Evolutionary conservation across 805 yeast species (phyloP).

Genomic region (Candida xiaguanensis): DNA sequence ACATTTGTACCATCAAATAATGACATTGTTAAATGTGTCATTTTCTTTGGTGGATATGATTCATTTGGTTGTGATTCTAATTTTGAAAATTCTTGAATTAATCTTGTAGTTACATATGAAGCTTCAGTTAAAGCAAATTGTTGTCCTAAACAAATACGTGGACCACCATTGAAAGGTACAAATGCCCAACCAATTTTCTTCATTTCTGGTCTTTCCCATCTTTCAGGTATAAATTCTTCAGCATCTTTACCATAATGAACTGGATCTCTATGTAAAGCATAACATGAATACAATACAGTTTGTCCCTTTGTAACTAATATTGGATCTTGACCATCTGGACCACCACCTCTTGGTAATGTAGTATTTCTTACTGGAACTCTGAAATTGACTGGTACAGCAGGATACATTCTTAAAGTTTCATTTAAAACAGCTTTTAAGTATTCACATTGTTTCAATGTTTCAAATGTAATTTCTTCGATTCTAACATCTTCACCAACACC

Average conservation of each 20-base stretch:
- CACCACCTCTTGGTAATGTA: conserved; percentile 32
- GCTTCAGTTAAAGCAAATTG: conserved; percentile 55
- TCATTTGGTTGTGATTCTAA: conserved; percentile 11
- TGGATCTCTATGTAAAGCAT: conserved; percentile 19
- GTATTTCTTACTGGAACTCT: conserved; percentile 26
- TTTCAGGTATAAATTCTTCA: conserved; percentile 31
- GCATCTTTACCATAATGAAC: conserved; percentile 33
- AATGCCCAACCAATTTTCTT: conserved; percentile 45
- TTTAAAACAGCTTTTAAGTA: conserved; percentile 35
- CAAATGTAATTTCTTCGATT: conserved; percentile 31
- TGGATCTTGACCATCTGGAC: conserved; percentile 23
- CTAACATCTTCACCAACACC: conserved; percentile 30
- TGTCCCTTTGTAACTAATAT: conserved; percentile 19
- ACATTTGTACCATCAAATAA: conserved; percentile 6
- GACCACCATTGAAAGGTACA: conserved; percentile 55
- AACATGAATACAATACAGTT: conserved; percentile 16
- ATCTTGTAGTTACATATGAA: conserved; percentile 36
- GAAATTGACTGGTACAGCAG: conserved; percentile 30
- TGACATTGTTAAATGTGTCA: conserved; percentile 28
- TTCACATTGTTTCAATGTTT: conserved; percentile 35
- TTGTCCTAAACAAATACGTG: conserved; percentile 54
- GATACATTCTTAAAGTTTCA: conserved; percentile 35
- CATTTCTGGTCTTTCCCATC: conserved; percentile 32
- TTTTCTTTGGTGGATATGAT: conserved; percentile 24
- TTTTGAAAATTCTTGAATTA: conserved; percentile 20